Evolutionary conservation across 169 alveolate genomes (phyloP).

Genomic region (Plasmodium billcollinsi): DNA sequence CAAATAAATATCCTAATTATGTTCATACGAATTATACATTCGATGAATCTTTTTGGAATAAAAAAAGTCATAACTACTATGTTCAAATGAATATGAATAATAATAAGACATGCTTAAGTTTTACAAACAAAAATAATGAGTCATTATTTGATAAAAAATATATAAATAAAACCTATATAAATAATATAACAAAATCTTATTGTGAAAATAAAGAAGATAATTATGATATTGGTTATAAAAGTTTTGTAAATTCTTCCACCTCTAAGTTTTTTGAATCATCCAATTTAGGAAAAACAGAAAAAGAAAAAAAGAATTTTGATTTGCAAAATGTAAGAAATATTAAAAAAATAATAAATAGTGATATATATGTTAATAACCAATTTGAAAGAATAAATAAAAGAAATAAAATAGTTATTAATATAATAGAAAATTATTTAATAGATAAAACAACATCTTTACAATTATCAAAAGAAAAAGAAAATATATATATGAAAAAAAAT

Average conservation of each 20-base stretch:
- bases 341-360: conserved; percentile 69
- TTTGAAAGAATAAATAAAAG: conserved; percentile 75
- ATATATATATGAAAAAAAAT: conserved; percentile 14
- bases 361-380: conserved; percentile 61
- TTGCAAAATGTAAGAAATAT: conserved; percentile 64
- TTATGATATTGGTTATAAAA: conserved; percentile 15
- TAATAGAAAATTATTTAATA: conserved; percentile 62
- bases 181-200: conserved; percentile 9
- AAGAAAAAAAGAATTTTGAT: conserved; percentile 39
- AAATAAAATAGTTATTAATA: conserved; percentile 58
- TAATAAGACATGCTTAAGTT: neutral
- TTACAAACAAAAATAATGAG: conserved; percentile 7
- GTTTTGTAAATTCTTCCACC: conserved; percentile 5
- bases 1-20: conserved; percentile 8
- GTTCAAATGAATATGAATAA: conserved; percentile 1
- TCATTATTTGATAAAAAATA: conserved; percentile 16
- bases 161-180: conserved; percentile 27
- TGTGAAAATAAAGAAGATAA: conserved; percentile 32
- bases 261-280: conserved; percentile 8
- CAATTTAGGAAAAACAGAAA: conserved; percentile 10
- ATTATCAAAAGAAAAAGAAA: conserved; percentile 54
- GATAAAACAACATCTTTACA: conserved; percentile 17
- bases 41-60: conserved; percentile 1
- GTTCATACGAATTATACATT: conserved; percentile 2
- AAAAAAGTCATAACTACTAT: conserved; percentile 21